A percentile compares a stretch with the other conserved stretches of the same genome.
These are phyloP conservation scores for Intubia oerlemansii DNA, from an alignment of 2,329 filamentous ascomycete species.

Conservation along the genomic window DNA sequence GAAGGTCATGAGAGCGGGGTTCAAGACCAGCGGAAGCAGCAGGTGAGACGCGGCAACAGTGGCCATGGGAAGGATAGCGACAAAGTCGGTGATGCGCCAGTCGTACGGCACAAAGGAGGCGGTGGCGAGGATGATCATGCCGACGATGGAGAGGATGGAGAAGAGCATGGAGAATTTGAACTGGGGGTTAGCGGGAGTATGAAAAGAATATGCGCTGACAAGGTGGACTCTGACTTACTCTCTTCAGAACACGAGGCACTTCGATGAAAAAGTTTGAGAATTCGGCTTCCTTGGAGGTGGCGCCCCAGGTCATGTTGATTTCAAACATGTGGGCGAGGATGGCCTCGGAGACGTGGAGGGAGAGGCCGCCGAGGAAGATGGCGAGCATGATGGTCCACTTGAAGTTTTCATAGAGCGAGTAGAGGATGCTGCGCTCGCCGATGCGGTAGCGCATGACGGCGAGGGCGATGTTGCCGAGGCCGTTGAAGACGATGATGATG, in stretches of 20 bases:
- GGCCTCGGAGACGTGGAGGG: constrained; percentile 61
- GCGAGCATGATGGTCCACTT: constrained; percentile 56
- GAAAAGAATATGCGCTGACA: too few species aligned
- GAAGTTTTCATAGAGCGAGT: constrained; percentile 39
- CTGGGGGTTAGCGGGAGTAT: too few species aligned
- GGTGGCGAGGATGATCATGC: constrained; percentile 42
- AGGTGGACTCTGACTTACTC: too few species aligned
- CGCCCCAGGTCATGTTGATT: constrained; percentile 71
- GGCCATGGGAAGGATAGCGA: constrained; percentile 57
- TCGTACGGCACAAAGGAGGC: constrained; percentile 41
- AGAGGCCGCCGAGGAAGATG: constrained; percentile 66
- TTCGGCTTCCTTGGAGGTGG: constrained; percentile 65
- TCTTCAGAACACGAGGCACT: constrained; percentile 54
- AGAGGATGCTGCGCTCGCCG: constrained; percentile 38
- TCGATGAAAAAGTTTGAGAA: constrained; percentile 74
- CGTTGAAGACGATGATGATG: constrained; percentile 60
- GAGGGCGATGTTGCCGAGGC: constrained; percentile 49
- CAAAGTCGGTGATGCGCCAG: constrained; percentile 49
- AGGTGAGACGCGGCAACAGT: constrained; percentile 50
- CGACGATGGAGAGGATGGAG: constrained; percentile 31
- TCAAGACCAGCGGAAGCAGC: constrained; percentile 49
- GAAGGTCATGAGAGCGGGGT: constrained; percentile 64
- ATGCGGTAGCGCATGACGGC: constrained; percentile 53
- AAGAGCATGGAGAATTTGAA: constrained; percentile 58
- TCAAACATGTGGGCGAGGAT: constrained; percentile 67